Base-by-base conservation (phyloP, 805 yeast species). In the Saturnispora silvae region DNA sequence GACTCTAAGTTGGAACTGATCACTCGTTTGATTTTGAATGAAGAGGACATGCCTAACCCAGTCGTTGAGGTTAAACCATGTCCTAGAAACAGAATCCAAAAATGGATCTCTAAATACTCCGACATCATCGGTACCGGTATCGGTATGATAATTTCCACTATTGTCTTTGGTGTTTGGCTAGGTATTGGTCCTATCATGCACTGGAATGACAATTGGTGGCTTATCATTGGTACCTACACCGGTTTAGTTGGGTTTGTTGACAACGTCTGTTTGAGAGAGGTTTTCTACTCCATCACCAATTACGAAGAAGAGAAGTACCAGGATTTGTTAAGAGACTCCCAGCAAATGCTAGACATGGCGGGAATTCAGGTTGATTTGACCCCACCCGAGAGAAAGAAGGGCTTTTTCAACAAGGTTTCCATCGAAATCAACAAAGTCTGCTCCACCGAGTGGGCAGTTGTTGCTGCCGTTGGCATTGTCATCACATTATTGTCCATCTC, bases 191-290 rank as follows among this genome's bases (percentile, higher is more conserved):
- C 43, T 20, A 39, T 51, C 16, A 50, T 63, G 59, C 17, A 48
- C 20, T 64, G 58, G 57, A 44, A 45, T 41, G 55, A 52, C 34
- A 50, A 60, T 38, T 64, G 68, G 68, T 64, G 67, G 67, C 45
- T 64, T 28, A 61, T 64, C 31, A 63, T 62, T 40, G 68, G 69
- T 33, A 63, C 69, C 2, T 64, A 64, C 42, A 60, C 68, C 1
- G 69, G 69, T 18, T 48, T 64, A 16, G 50, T 63, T 27, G 68
- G 68, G 2, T 63, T 61, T 41, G 33, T 59, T 31, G 68, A 64
- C 43, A 67, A 67, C 2, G 62, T 61, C 42, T 57, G 57, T 31
- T 46, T 64, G 27, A 52, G 68, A 45, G 57, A 62, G 38, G 60
- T 54, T 13, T 63, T 59, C 33, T 51, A 47, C 29, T 47, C 62